These are phyloP conservation scores for Fonsecaea monophora DNA, from an alignment of 2,329 filamentous ascomycete species.

Conservation along the genomic window DNA sequence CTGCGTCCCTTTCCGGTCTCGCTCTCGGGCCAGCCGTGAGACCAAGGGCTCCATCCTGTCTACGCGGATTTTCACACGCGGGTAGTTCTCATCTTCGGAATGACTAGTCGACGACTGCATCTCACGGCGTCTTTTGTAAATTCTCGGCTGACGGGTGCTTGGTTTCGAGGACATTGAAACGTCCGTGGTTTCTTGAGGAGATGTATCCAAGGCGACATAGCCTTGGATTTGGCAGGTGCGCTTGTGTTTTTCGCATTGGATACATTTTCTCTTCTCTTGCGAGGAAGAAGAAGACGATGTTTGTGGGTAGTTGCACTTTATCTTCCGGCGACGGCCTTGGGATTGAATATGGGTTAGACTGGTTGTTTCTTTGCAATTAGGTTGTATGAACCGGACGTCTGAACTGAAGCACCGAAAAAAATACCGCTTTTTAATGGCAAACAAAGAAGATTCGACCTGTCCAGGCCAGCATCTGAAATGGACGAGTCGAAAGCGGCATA, in stretches of 20 bases:
- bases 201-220: constrained; percentile 18
- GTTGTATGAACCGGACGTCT: background rate
- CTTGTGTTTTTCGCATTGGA: constrained; percentile 34
- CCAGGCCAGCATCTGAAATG: background rate
- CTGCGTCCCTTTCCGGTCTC: background rate
- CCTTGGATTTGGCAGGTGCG: constrained; percentile 36
- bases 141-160: constrained; percentile 11
- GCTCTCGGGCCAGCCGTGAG: constrained; percentile 24
- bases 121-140: constrained; percentile 31
- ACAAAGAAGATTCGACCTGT: background rate
- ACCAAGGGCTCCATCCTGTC: constrained; percentile 30
- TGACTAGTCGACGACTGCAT: constrained; percentile 2
- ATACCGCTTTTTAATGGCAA: too few species aligned
- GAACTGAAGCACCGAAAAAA: background rate
- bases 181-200: background rate
- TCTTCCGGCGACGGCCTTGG: constrained; percentile 40
- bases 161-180: background rate
- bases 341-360: background rate
- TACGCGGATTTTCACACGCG: constrained; percentile 29
- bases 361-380: background rate
- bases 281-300: constrained; percentile 6
- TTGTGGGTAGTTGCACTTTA: constrained; percentile 38
- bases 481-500: background rate
- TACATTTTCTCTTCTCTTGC: constrained; percentile 28
- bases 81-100: constrained; percentile 11